phyloP scores from a whole-genome alignment of 208 protist genomes.

The Lotmaria passim region DNA sequence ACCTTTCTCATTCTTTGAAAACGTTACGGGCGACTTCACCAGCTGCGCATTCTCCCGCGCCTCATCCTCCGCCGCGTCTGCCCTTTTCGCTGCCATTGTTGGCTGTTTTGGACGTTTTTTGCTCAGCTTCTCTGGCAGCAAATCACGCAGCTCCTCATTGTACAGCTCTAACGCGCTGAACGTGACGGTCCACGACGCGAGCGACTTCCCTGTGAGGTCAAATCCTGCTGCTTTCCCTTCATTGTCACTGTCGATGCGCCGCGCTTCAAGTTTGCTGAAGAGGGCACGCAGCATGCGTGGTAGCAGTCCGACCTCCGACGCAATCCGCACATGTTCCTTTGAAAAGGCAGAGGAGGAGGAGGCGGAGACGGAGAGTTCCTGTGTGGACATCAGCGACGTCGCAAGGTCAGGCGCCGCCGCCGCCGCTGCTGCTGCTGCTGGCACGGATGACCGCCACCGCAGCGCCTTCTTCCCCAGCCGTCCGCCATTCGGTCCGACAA shows the following conservation, averaged over 20 bases:
- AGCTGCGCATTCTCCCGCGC: background rate
- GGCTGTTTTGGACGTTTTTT: background rate
- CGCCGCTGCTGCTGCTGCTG: conserved; percentile 9
- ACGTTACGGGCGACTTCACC: too few relatives aligned
- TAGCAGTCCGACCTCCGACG: conserved; percentile 38
- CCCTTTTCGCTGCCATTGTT: background rate
- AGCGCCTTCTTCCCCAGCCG: conserved; percentile 13
- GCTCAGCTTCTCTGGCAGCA: conserved; percentile 39
- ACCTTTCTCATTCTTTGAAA: background rate
- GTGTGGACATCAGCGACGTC: background rate
- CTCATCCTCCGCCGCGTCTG: background rate
- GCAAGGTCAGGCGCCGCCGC: conserved; percentile 3
- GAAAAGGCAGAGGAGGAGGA: background rate
- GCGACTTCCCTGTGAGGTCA: background rate
- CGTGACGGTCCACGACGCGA: conserved; percentile 31
- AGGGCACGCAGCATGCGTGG: conserved; percentile 57
- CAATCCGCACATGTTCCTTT: conserved; percentile 10
- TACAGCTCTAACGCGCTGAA: conserved; percentile 81
- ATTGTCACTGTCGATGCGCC: conserved; percentile 10
- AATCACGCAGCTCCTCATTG: conserved; percentile 78
- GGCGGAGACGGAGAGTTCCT: too few relatives aligned
- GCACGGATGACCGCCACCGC: conserved; percentile 10
- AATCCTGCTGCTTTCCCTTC: background rate
- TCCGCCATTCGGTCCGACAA: conserved; percentile 65
- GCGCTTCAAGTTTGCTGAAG: conserved; percentile 36